These are phyloP conservation scores for Coniochaeta sp. DNA, from an alignment of 2,329 filamentous ascomycete genomes.

Conservation along the genomic window DNA sequence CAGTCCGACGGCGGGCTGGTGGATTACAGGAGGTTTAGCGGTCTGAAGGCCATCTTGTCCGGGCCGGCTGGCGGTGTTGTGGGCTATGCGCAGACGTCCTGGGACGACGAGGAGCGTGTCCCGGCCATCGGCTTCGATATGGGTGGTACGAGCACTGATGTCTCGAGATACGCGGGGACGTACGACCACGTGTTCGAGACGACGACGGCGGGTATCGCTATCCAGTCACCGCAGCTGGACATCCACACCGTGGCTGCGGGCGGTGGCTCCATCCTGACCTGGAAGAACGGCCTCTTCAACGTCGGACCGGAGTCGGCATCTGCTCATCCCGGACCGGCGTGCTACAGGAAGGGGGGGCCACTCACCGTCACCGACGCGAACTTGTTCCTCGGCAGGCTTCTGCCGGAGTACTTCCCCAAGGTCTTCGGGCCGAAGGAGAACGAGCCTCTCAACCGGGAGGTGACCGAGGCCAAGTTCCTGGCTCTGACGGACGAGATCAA, in stretches of 20 bases:
- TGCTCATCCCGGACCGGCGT: constrained; percentile 63
- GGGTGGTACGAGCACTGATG: constrained; percentile 36
- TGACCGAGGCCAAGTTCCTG: constrained; percentile 54
- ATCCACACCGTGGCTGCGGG: constrained; percentile 54
- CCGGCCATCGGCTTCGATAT: constrained; percentile 72
- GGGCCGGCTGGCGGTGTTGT: constrained; percentile 66
- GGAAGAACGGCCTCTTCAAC: constrained; percentile 56
- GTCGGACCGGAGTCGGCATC: constrained; percentile 60
- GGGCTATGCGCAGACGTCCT: constrained; percentile 66
- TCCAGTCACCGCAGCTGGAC: constrained; percentile 59
- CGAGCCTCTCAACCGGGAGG: constrained; percentile 53
- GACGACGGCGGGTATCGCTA: constrained; percentile 59
- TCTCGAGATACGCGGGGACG: constrained; percentile 57
- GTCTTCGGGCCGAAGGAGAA: constrained; percentile 68
- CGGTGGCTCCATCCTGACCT: constrained; percentile 41
- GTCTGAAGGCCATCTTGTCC: constrained; percentile 52
- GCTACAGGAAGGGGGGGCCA: constrained; percentile 61
- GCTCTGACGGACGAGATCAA: constrained; percentile 59
- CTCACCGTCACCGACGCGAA: constrained; percentile 66
- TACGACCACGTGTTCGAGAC: constrained; percentile 65
- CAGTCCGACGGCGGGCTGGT: constrained; percentile 48
- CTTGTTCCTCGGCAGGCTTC: constrained; percentile 55
- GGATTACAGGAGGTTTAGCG: constrained; percentile 10
- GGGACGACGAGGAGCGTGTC: constrained; percentile 56
- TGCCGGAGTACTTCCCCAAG: constrained; percentile 63